Evolutionary conservation across 2,329 filamentous ascomycete species (phyloP), one percentile per base, ranked within the genome.

Genomic region (Arachnomyces sp.): DNA sequence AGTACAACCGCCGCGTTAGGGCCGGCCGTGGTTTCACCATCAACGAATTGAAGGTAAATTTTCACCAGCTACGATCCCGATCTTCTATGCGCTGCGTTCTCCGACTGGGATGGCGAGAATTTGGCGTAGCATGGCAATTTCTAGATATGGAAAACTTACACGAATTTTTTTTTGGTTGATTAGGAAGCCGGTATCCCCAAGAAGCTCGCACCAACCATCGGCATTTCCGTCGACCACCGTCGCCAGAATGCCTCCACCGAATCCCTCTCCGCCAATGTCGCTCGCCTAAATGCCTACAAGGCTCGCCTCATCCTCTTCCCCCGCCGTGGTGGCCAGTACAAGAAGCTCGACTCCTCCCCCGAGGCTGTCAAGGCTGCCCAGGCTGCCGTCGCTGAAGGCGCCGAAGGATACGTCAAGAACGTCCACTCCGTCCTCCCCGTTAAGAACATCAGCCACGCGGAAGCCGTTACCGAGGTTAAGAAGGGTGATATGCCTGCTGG

Each of bases 1-100:
- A 93, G 80, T 94, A 98, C 81, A 98, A 98, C 86, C 89, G 92
- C 68, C 88, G 88, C 68, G 85, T 93, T 66, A 84, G 92, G 69
- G 81, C 87, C 66, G 92, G 92, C 71, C 88, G 92, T 78, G 92
- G 92, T 69, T 98, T 98, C 84, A 87, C 90, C 60, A 78, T 96
- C 57, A 78, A 82, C 74, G 92, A 98, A 81, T 79, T 98, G 69
- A 98, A 98, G 89, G 90, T 95, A 84, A 54, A 69, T 55, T 36
- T n/a, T 4, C 14, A 9, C 30, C 29, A n/a, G 31, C 4, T 16
- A 35, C 28, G 29, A 9, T 28, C 33, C 14, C 2, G 6, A 15
- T 9, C 16, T 11, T 11, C 11, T 36, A 12, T 16, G 14, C 16
- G 14, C 5, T 36, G 37, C 8, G 31, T 30, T 25, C 28, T 25